phyloP scores from a whole-genome alignment of 805 yeast species.

The Nakazawaea peltata region DNA sequence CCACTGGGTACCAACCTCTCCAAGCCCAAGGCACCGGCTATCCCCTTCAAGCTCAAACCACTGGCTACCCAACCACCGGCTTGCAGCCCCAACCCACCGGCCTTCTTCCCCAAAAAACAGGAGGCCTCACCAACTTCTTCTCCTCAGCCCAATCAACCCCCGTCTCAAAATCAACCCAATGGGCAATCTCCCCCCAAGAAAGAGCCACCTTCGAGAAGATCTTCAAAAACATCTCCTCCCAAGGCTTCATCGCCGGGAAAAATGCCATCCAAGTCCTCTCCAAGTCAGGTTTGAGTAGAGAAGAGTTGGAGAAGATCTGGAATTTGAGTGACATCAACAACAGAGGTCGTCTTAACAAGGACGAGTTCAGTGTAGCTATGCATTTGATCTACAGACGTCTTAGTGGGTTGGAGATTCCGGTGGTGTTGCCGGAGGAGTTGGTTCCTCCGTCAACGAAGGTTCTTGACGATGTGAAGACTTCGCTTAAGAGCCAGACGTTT shows the following conservation, averaged over 20 bases:
- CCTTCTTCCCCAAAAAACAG: constrained; percentile 60
- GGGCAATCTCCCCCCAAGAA: constrained; percentile 86
- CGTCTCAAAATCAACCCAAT: constrained; percentile 51
- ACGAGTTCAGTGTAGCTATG: constrained; percentile 96
- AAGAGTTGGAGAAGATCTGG: constrained; percentile 89
- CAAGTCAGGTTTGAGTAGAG: constrained; percentile 81
- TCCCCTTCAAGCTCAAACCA: constrained; percentile 48
- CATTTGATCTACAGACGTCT: constrained; percentile 87
- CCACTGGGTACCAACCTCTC: constrained; percentile 31
- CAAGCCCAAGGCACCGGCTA: constrained; percentile 35
- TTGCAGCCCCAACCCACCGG: constrained; percentile 24
- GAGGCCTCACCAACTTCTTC: constrained; percentile 34
- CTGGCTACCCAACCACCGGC: constrained; percentile 34
- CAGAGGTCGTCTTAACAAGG: constrained; percentile 76
- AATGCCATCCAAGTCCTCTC: constrained; percentile 82
- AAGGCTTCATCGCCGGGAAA: constrained; percentile 71
- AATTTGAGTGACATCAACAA: constrained; percentile 76
- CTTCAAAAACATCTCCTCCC: constrained; percentile 79
- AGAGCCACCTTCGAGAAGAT: constrained; percentile 80
- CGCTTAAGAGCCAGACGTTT: constrained; percentile 33
- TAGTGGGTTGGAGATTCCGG: constrained; percentile 83
- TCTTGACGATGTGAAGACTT: constrained; percentile 65
- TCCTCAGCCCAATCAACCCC: constrained; percentile 8
- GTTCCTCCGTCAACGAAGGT: constrained; percentile 80
- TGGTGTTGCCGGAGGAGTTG: constrained; percentile 77